Evolutionary conservation across 139 green algal genomes (phyloP).

Genomic region (Chlorella sorokiniana): DNA sequence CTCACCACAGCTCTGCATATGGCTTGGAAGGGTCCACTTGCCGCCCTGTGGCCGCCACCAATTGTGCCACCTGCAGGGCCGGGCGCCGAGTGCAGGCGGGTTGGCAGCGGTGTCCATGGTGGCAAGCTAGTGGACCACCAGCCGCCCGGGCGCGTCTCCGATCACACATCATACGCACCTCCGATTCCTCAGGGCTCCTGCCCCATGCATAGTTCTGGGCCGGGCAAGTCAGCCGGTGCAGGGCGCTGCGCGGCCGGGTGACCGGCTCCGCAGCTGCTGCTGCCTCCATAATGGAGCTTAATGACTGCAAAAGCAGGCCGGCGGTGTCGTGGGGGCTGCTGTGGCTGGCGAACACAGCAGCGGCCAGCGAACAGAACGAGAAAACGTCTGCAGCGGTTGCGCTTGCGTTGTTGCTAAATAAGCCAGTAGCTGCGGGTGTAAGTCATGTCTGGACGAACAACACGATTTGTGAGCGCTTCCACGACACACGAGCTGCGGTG

Average conservation of each 20-base stretch:
- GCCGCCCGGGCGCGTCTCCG: too few species aligned
- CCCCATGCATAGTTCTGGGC: slow-evolving; percentile 96
- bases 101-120: neutral
- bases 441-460: too few species aligned
- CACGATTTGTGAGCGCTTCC: too few species aligned
- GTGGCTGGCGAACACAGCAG: too few species aligned
- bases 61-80: slow-evolving; percentile 72
- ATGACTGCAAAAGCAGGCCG: too few species aligned
- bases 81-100: neutral
- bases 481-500: too few species aligned
- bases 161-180: slow-evolving; percentile 55
- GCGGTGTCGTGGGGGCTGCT: too few species aligned
- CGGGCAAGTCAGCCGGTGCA: slow-evolving; percentile 57
- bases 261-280: neutral
- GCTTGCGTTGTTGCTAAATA: too few species aligned
- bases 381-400: too few species aligned
- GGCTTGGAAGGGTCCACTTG: slow-evolving; percentile 71
- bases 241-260: neutral
- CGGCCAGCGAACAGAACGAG: too few species aligned
- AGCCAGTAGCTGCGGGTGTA: too few species aligned
- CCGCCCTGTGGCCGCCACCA: slow-evolving; percentile 67
- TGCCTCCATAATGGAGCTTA: neutral
- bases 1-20: slow-evolving; percentile 95
- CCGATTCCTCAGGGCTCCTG: slow-evolving; percentile 48
- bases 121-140: neutral